Conservation (phyloP, 1,284 basidiomycete genomes). For the Thelephora terrestris region DNA sequence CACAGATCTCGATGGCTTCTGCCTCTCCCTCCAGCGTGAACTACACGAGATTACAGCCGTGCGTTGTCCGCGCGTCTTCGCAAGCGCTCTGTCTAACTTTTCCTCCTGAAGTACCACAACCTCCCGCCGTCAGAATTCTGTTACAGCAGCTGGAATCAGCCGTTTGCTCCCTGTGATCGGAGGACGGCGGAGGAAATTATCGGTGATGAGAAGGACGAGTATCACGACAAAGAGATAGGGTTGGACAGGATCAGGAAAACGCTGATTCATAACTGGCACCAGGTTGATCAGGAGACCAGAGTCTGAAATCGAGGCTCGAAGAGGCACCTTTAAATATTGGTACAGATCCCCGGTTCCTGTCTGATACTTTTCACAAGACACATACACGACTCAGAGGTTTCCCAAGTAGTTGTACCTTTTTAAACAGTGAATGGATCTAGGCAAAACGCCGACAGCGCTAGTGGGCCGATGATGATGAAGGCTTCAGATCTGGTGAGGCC, state of each 20-base stretch:
- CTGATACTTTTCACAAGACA: too few relatives aligned
- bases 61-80: conserved; percentile 15
- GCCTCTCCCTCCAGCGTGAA: conserved; percentile 50
- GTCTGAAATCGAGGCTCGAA: conserved; percentile 1
- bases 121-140: conserved; percentile 29
- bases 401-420: too few relatives aligned
- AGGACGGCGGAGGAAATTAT: conserved; percentile 46
- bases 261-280: conserved; percentile 45
- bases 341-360: too few relatives aligned
- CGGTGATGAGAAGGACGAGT: conserved; percentile 24
- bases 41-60: conserved; percentile 61
- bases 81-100: neutral
- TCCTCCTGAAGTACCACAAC: neutral
- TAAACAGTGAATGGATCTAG: too few relatives aligned
- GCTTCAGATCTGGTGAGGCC: too few relatives aligned
- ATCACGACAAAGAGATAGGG: conserved; percentile 30
- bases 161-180: conserved; percentile 54
- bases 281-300: conserved; percentile 31
- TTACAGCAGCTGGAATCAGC: conserved; percentile 48
- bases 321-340: too few relatives aligned
- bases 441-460: too few relatives aligned
- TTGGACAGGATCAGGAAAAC: conserved; percentile 40
- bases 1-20: conserved; percentile 55
- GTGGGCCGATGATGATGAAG: too few relatives aligned
- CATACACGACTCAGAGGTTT: too few relatives aligned